Evolutionary conservation across 768 basidiomycete genomes (phyloP), one percentile per base, ranked within the genome.

Genomic region (Phlegmacium glaucopus): DNA sequence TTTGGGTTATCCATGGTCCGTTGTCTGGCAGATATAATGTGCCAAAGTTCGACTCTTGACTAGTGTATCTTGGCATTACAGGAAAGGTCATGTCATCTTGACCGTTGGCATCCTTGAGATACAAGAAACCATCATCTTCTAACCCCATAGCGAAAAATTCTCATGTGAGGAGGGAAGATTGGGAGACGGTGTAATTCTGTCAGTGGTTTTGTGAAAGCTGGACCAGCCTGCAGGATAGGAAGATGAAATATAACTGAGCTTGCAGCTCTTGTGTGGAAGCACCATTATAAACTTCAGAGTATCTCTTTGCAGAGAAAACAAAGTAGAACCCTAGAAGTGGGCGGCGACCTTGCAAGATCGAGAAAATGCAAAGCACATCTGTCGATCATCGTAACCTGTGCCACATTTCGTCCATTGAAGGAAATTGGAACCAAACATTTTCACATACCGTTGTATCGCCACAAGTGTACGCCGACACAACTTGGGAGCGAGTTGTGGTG

Each of bases 391-490:
- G 16, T 12, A 48, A 34, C 25, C 5, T 22, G 22, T 22, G 22
- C 22, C 22, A 22, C 5, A 22, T 22, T 22, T 22, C 22, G 22
- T n/a, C n/a, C n/a, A n/a, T n/a, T n/a, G n/a, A n/a, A 22, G 22
- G 22, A 22, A 22, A 22, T 22, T 22, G 22, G 22, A 22, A 22
- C 22, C 22, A 16, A 27, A 17, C 25, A 22, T 44, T 48, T 58
- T 57, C 42, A 53, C 42, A 49, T 53, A 46, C 59, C 47, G 49
- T 56, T 45, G 51, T 43, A 48, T 50, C 36, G 45, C 43, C 42
- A 48, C 27, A 5, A 22, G 22, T 22, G 41, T 44, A 32, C 26
- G 36, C 9, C 28, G 10, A 26, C 16, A 26, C 18, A 42, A n/a
- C 18, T 29, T 29, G 32, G 22, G 22, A 10, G 32, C 44, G 37